phyloP scores from a whole-genome alignment of 768 basidiomycete species.

The Harrya chromipes region DNA sequence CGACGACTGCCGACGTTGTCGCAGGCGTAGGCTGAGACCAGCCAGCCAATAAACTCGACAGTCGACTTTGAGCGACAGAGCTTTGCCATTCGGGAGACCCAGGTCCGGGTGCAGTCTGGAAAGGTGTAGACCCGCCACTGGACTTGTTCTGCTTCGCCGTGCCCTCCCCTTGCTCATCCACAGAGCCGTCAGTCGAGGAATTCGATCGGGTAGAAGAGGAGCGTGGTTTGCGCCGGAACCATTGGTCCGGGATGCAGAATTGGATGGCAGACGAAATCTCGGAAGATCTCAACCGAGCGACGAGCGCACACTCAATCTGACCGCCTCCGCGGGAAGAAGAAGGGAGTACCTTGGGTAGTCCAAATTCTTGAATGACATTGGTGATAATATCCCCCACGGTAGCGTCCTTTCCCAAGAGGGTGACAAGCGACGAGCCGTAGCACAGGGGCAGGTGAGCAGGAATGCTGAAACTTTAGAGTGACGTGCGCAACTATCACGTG shows the following conservation, averaged over 20 bases:
- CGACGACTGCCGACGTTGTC: slow-evolving; percentile 28
- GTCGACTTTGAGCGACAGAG: slow-evolving; percentile 48
- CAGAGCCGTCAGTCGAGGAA: slow-evolving; percentile 37
- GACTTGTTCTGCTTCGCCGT: slow-evolving; percentile 55
- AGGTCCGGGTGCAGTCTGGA: slow-evolving; percentile 16
- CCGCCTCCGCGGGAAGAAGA: slow-evolving; percentile 64
- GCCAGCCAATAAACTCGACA: slow-evolving; percentile 33
- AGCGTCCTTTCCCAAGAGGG: slow-evolving; percentile 53
- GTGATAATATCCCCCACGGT: slow-evolving; percentile 54
- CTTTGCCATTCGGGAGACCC: slow-evolving; percentile 48
- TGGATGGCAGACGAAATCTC: slow-evolving; percentile 36
- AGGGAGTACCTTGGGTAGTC: slow-evolving; percentile 61
- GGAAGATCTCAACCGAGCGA: slow-evolving; percentile 40
- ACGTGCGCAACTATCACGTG: too few species aligned
- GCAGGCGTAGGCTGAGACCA: slow-evolving; percentile 54
- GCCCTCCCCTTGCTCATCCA: slow-evolving; percentile 48
- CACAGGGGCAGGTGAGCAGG: too few species aligned
- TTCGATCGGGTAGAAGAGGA: slow-evolving; percentile 45
- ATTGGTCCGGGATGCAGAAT: slow-evolving; percentile 75
- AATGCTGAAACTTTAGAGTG: too few species aligned
- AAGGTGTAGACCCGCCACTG: slow-evolving; percentile 16
- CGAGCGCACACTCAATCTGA: slow-evolving; percentile 67
- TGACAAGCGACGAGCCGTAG: slow-evolving; percentile 73
- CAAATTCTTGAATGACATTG: slow-evolving; percentile 57
- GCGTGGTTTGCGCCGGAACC: slow-evolving; percentile 69